Percentiles rank a stretch among this genome's conserved stretches.
These are phyloP conservation scores for Pelargonium nanum DNA, from an alignment of 345 rosid species.

Conservation along the genomic window DNA sequence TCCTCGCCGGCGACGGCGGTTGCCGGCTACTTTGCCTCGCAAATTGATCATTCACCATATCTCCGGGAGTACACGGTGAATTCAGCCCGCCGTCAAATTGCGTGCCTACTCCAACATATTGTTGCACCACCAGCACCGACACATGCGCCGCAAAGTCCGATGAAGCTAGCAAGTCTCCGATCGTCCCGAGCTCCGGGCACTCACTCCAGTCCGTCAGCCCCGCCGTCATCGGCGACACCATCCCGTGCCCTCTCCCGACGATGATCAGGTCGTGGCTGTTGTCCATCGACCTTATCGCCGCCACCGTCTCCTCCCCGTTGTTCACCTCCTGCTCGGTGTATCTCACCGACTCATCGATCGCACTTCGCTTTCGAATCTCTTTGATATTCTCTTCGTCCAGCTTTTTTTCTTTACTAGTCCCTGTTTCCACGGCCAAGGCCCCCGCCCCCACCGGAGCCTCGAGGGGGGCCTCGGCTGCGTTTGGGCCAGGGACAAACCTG, in stretches of 20 bases:
- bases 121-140: constrained; percentile 57
- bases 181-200: constrained; percentile 43
- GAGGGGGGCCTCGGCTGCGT: neutral
- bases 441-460: neutral
- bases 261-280: constrained; percentile 16
- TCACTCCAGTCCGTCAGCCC: constrained; percentile 38
- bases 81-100: neutral
- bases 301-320: constrained; percentile 21
- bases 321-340: constrained; percentile 22
- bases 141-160: constrained; percentile 34
- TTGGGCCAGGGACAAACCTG: constrained; percentile 17
- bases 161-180: constrained; percentile 41
- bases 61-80: neutral
- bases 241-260: constrained; percentile 26
- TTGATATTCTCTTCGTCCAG: constrained; percentile 18
- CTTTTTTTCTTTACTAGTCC: constrained; percentile 5
- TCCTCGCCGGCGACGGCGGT: too few relatives aligned
- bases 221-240: constrained; percentile 19
- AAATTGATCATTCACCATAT: neutral
- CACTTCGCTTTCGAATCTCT: constrained; percentile 22
- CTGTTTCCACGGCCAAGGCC: constrained; percentile 5
- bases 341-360: constrained; percentile 7
- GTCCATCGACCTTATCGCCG: constrained; percentile 15
- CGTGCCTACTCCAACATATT: constrained; percentile 11
- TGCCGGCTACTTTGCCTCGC: too few relatives aligned